Percentiles rank a stretch among this genome's conserved stretches.
phyloP scores from a whole-genome alignment of 2,329 filamentous ascomycete species.

The Monascus ruber region DNA sequence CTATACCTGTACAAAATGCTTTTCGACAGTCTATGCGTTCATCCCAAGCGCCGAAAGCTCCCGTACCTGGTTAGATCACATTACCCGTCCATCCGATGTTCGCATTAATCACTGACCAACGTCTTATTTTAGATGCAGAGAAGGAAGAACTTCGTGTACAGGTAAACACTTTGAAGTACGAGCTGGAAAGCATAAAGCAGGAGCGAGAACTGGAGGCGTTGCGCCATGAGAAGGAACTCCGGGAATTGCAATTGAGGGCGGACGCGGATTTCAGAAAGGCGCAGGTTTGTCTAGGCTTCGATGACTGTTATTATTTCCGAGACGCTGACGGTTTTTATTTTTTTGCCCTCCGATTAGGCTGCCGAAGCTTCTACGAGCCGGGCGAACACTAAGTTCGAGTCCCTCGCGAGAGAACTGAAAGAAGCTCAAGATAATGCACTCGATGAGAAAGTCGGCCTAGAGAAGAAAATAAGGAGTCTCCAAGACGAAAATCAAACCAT shows the following conservation, averaged over 20 bases:
- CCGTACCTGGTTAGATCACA: constrained; percentile 27
- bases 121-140: constrained; percentile 22
- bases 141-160: constrained; percentile 81
- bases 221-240: constrained; percentile 70
- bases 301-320: background rate
- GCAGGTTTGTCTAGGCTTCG: constrained; percentile 30
- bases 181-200: constrained; percentile 74
- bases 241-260: constrained; percentile 67
- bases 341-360: constrained; percentile 18
- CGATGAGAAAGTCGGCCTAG: constrained; percentile 45
- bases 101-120: background rate
- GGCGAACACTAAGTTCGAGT: constrained; percentile 44
- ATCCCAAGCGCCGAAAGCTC: constrained; percentile 21
- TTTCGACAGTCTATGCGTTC: constrained; percentile 27
- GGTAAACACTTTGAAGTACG: constrained; percentile 77
- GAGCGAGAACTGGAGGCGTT: constrained; percentile 71
- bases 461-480: constrained; percentile 42
- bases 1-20: constrained; percentile 19
- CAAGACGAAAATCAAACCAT: constrained; percentile 62
- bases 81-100: background rate
- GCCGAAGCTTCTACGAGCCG: constrained; percentile 43
- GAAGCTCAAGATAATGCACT: constrained; percentile 42
- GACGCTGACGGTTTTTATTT: constrained; percentile 1
- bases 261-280: constrained; percentile 71
- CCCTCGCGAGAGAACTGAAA: constrained; percentile 43